Base-by-base conservation (phyloP, 139 green algal genomes). In the Chlamydomonas incerta region DNA sequence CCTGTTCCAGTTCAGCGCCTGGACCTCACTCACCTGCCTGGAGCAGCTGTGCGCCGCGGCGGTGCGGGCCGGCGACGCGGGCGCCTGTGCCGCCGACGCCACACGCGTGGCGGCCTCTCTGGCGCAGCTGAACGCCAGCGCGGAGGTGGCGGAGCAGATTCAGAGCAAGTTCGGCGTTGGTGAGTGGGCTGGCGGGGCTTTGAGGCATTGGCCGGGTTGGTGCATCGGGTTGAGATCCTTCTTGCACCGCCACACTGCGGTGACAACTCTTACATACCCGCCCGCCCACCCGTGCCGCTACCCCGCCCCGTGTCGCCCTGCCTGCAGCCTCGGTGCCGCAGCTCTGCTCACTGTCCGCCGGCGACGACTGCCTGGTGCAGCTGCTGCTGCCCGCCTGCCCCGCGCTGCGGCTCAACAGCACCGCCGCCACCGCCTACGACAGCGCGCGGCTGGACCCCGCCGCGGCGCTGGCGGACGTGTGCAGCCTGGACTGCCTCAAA, bases 301-400 rank as follows among this genome's bases (percentile, higher is more conserved):
- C n/a, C n/a, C n/a, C n/a, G n/a, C n/a, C n/a, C n/a, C n/a, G n/a
- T n/a, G n/a, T n/a, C 8, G 41, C 41, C 8, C 41, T 50, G 41
- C 8, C 8, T 50, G 41, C 41, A 50, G 41, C 6, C 41, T 50
- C 34, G 68, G 68, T 55, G 34, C 17, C 1, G 35, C 29, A 72
- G n/a, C n/a, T 31, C n/a, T 17, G 31, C 24, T 18, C 31, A n/a
- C 14, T 46, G 15, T 21, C 26, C 13, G 29, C 26, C 66, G 88
- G 88, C 29, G 20, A 70, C 29, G 65, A 88, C 58, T 92, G 88
- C 81, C 72, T 92, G 18, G 50, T 74, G 24, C 35, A 52, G 35
- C 2, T 69, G 23, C 28, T 89, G 26, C 80, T 86, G 28, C 80
- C 88, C 47, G 88, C 80, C 50, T 92, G 88, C 80, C 88, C 84